Percentiles rank a stretch among this genome's conserved stretches.
Conservation (phyloP, 495 filamentous ascomycete genomes). For the Aspergillus avenaceus region DNA sequence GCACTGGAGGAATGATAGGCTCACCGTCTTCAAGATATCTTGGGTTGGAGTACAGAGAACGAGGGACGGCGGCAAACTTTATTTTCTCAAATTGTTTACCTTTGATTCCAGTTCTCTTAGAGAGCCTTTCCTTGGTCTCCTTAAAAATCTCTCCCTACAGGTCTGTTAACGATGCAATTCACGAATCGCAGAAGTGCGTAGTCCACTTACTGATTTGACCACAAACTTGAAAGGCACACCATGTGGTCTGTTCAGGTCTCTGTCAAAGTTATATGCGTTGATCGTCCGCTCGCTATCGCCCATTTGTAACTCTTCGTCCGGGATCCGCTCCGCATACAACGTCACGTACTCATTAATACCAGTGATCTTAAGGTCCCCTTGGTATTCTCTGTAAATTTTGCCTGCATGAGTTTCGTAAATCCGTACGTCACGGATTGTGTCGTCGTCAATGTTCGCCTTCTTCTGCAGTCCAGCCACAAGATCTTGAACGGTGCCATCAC, state of each 20-base stretch:
- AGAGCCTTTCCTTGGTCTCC: slow-evolving; percentile 86
- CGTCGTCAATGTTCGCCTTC: slow-evolving; percentile 74
- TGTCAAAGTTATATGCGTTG: slow-evolving; percentile 85
- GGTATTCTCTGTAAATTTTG: slow-evolving; percentile 75
- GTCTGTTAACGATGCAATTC: slow-evolving; percentile 14
- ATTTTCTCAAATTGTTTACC: slow-evolving; percentile 99
- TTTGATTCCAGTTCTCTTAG: slow-evolving; percentile 87
- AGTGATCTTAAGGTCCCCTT: slow-evolving; percentile 58
- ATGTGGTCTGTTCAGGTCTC: slow-evolving; percentile 71
- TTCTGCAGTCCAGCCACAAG: slow-evolving; percentile 68
- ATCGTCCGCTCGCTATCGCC: slow-evolving; percentile 58
- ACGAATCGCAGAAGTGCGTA: neutral
- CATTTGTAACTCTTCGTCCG: slow-evolving; percentile 69
- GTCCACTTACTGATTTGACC: slow-evolving; percentile 67
- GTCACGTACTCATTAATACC: slow-evolving; percentile 81
- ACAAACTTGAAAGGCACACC: slow-evolving; percentile 90
- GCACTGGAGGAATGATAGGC: slow-evolving; percentile 16
- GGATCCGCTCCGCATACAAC: slow-evolving; percentile 74
- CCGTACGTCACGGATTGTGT: slow-evolving; percentile 61
- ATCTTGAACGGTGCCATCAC: slow-evolving; percentile 73
- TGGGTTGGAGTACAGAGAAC: slow-evolving; percentile 65
- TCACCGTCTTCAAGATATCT: slow-evolving; percentile 85
- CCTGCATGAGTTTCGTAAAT: slow-evolving; percentile 74
- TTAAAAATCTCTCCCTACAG: slow-evolving; percentile 76
- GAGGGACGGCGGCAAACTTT: slow-evolving; percentile 82